phyloP scores from a whole-genome alignment of 139 green algal genomes.

The Chlorella sp. region DNA sequence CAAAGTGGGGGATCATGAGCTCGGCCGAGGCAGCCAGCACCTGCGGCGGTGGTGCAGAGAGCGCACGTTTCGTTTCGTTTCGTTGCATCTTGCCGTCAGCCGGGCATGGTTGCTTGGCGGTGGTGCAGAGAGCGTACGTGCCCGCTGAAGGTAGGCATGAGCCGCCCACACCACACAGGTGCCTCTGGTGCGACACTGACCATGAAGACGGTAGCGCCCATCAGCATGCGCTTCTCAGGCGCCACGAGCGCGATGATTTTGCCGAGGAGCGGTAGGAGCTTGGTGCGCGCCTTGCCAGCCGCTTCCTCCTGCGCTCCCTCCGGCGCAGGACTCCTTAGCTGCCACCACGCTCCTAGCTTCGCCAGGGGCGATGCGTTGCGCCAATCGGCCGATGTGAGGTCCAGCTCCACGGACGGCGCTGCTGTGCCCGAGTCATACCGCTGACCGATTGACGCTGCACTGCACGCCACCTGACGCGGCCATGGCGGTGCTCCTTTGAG shows the following conservation, averaged over 20 bases:
- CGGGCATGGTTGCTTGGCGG: not conserved
- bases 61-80: not conserved
- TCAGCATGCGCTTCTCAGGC: not conserved
- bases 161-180: no score
- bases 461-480: no score
- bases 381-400: no score
- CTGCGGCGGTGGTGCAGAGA: constrained; percentile 10
- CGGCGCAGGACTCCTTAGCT: not conserved
- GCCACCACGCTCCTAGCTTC: no score
- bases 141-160: no score
- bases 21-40: constrained; percentile 39
- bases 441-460: no score
- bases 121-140: not conserved
- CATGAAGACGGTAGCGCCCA: not conserved
- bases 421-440: no score
- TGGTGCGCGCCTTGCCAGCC: not conserved
- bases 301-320: not conserved
- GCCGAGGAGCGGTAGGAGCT: not conserved
- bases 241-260: not conserved
- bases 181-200: no score
- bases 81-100: not conserved
- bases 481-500: no score
- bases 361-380: no score
- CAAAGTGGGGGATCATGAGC: constrained; percentile 73
- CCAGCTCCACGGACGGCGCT: no score